Conservation (phyloP, 441 rosid species). For the Bruguiera hainesii region DNA sequence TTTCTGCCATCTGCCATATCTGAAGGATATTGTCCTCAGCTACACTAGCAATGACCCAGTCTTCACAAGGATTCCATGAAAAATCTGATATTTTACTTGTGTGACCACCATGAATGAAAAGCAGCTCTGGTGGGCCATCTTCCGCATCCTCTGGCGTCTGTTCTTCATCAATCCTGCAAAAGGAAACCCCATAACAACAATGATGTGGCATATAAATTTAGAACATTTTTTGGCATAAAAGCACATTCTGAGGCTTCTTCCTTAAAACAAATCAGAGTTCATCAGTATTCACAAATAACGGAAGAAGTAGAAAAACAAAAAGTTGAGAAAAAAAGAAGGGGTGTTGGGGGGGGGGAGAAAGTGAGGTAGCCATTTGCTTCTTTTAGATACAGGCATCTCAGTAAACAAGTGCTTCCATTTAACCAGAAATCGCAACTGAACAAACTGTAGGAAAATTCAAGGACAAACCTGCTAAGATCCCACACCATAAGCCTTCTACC, state of each 20-base stretch:
- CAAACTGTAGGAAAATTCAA: neutral
- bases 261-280: neutral
- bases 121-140: constrained; percentile 97
- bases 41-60: constrained; percentile 94
- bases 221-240: too few species aligned
- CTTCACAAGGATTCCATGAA: constrained; percentile 98
- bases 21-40: constrained; percentile 98
- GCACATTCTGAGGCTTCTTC: neutral
- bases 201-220: neutral
- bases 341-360: neutral
- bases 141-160: constrained; percentile 93
- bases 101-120: constrained; percentile 96
- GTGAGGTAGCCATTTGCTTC: neutral
- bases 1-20: constrained; percentile 99
- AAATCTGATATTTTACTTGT: constrained; percentile 97
- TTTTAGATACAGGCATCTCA: neutral
- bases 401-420: neutral
- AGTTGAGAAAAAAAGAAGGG: too few species aligned
- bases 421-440: neutral
- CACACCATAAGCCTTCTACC: constrained; percentile 98
- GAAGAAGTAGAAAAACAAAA: too few species aligned
- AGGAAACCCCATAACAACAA: constrained; percentile 5
- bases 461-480: constrained; percentile 92
- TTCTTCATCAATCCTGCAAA: constrained; percentile 83
- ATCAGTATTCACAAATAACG: neutral